A percentile compares a stretch with the other conserved stretches of the same genome.
Evolutionary conservation across 108 stramenopile genomes (phyloP).

Genomic region (Cyclostephanos tholiformis): DNA sequence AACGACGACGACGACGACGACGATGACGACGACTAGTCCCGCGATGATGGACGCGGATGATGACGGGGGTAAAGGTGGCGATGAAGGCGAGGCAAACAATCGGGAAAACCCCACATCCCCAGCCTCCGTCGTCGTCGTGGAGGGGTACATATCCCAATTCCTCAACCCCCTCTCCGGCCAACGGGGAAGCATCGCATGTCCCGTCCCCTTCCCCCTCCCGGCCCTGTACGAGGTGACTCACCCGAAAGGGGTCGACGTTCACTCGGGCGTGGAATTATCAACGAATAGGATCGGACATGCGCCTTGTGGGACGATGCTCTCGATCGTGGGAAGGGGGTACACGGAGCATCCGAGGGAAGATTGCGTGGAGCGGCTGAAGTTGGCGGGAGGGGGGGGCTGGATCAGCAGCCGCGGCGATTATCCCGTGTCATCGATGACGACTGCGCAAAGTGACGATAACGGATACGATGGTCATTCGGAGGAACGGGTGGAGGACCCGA

Average conservation of each 20-base stretch:
- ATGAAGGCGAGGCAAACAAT: neutral
- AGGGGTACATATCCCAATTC: slow-evolving; percentile 89
- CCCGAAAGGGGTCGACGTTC: slow-evolving; percentile 68
- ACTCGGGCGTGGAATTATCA: slow-evolving; percentile 76
- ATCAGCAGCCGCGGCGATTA: slow-evolving; percentile 32
- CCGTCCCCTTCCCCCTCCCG: slow-evolving; percentile 74
- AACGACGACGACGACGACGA: neutral
- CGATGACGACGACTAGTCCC: neutral
- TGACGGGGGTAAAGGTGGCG: too few relatives aligned
- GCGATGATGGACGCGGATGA: too few relatives aligned
- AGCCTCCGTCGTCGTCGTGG: neutral
- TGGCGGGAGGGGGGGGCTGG: slow-evolving; percentile 88
- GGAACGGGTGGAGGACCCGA: slow-evolving; percentile 48
- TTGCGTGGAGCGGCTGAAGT: slow-evolving; percentile 81
- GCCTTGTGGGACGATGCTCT: slow-evolving; percentile 51
- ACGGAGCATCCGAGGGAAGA: slow-evolving; percentile 72
- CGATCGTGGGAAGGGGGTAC: slow-evolving; percentile 71
- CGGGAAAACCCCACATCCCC: neutral
- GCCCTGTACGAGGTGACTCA: slow-evolving; percentile 58
- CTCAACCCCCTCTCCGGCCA: slow-evolving; percentile 88
- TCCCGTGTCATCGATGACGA: slow-evolving; percentile 7
- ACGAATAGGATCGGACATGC: slow-evolving; percentile 60
- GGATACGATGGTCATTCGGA: slow-evolving; percentile 33
- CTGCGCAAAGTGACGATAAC: too few relatives aligned
- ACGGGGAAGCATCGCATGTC: slow-evolving; percentile 71